These are phyloP conservation scores for Aspergillus carbonarius DNA, from an alignment of 2,329 filamentous ascomycete genomes.

Conservation along the genomic window DNA sequence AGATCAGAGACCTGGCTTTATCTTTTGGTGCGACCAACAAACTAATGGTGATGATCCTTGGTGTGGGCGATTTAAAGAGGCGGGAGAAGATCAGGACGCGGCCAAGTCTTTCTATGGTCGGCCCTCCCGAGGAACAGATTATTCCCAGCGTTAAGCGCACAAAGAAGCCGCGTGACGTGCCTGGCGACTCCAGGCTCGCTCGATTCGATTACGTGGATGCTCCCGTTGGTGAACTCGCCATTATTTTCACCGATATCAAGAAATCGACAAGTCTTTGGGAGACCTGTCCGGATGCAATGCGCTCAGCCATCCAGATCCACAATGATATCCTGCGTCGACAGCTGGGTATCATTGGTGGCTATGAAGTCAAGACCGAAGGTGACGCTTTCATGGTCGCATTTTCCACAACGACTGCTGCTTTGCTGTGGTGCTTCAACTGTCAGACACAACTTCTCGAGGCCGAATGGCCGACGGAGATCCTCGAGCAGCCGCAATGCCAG, in stretches of 20 bases:
- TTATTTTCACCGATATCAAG: slow-evolving; percentile 99
- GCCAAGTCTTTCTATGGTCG: slow-evolving; percentile 81
- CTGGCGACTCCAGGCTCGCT: slow-evolving; percentile 82
- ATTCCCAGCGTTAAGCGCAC: slow-evolving; percentile 63
- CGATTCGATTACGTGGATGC: slow-evolving; percentile 90
- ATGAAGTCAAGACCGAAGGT: slow-evolving; percentile 99
- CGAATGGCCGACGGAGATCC: slow-evolving; percentile 88
- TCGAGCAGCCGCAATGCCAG: slow-evolving; percentile 81
- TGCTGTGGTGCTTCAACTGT: slow-evolving; percentile 95
- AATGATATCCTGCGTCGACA: slow-evolving; percentile 96
- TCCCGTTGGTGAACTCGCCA: slow-evolving; percentile 83
- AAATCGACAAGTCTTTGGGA: slow-evolving; percentile 97
- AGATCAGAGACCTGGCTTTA: slow-evolving; percentile 90
- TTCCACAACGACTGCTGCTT: slow-evolving; percentile 87
- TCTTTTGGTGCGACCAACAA: slow-evolving; percentile 92
- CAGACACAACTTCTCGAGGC: slow-evolving; percentile 85
- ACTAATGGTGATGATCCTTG: slow-evolving; percentile 99
- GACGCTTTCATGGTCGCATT: slow-evolving; percentile 99
- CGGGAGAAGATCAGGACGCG: slow-evolving; percentile 73
- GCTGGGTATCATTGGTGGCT: slow-evolving; percentile 88
- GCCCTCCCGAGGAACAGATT: slow-evolving; percentile 65
- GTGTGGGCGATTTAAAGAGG: slow-evolving; percentile 85
- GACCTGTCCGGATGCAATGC: slow-evolving; percentile 90
- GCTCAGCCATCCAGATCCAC: slow-evolving; percentile 93
- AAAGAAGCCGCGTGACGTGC: slow-evolving; percentile 57